phyloP scores from a whole-genome alignment of 2,329 filamentous ascomycete genomes.

The Geosmithia flava region DNA sequence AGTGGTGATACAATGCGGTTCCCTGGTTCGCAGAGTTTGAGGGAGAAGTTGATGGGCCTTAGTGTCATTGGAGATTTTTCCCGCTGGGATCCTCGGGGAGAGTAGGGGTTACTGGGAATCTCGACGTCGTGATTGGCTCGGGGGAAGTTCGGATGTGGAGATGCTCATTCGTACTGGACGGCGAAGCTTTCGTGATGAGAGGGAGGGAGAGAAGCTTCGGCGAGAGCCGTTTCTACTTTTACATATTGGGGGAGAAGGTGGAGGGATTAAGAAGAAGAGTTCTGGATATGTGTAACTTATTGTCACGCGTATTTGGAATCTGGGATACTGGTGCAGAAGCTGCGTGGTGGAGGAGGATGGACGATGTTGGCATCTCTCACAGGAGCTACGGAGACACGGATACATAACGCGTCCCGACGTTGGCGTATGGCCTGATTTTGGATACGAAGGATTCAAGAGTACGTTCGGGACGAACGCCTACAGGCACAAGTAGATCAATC shows the following conservation, averaged over 20 bases:
- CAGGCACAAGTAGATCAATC: too few relatives aligned
- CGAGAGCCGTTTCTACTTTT: too few relatives aligned
- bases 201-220: background rate
- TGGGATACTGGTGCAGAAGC: background rate
- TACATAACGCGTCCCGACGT: background rate
- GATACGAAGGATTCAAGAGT: background rate
- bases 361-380: background rate
- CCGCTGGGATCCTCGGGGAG: background rate
- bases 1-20: background rate
- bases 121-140: background rate
- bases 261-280: too few relatives aligned
- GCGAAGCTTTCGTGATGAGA: background rate
- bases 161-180: background rate
- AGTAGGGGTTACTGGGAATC: background rate
- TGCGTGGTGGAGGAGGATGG: background rate
- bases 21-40: background rate
- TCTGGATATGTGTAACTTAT: too few relatives aligned
- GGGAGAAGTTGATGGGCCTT: background rate
- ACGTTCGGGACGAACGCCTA: too few relatives aligned
- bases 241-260: too few relatives aligned
- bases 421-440: background rate
- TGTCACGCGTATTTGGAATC: background rate
- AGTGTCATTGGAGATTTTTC: background rate
- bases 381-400: background rate
- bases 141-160: background rate